Evolutionary conservation across 345 rosid genomes (phyloP).

Genomic region (Aquilaria malaccensis): DNA sequence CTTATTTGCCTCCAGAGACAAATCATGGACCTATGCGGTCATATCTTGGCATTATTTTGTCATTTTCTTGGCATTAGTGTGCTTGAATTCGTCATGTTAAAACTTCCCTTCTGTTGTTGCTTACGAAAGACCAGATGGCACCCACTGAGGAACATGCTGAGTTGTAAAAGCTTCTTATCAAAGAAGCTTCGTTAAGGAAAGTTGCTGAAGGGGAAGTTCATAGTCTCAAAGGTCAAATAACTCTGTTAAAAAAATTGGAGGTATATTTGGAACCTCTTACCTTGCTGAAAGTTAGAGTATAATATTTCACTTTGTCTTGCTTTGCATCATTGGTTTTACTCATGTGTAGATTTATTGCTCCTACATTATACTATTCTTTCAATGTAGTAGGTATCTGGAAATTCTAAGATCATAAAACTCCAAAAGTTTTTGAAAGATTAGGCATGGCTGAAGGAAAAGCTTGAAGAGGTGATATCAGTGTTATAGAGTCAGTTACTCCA

Average conservation of each 20-base stretch:
- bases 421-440: constrained; percentile 82
- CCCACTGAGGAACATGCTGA: constrained; percentile 61
- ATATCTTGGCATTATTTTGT: not conserved
- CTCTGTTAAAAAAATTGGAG: constrained; percentile 63
- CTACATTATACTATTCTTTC: constrained; percentile 4
- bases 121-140: constrained; percentile 38
- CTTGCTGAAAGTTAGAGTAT: not conserved
- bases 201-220: constrained; percentile 75
- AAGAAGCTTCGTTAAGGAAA: constrained; percentile 59
- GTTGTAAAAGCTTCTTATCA: constrained; percentile 57
- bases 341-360: constrained; percentile 7
- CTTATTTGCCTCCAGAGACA: no score
- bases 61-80: not conserved
- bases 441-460: constrained; percentile 54
- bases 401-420: constrained; percentile 71
- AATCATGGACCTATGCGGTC: no score
- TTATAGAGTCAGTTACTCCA: constrained; percentile 74
- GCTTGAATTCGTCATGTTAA: constrained; percentile 1
- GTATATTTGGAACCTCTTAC: constrained; percentile 27
- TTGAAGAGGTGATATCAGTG: constrained; percentile 69
- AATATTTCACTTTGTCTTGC: constrained; percentile 6
- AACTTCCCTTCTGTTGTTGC: constrained; percentile 7
- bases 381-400: constrained; percentile 50
- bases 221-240: constrained; percentile 52
- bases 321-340: not conserved